Percentiles rank a stretch among this genome's conserved stretches.
Conservation (phyloP, 371 early-diverging fungal genomes). For the Astathelohania contejeani region DNA sequence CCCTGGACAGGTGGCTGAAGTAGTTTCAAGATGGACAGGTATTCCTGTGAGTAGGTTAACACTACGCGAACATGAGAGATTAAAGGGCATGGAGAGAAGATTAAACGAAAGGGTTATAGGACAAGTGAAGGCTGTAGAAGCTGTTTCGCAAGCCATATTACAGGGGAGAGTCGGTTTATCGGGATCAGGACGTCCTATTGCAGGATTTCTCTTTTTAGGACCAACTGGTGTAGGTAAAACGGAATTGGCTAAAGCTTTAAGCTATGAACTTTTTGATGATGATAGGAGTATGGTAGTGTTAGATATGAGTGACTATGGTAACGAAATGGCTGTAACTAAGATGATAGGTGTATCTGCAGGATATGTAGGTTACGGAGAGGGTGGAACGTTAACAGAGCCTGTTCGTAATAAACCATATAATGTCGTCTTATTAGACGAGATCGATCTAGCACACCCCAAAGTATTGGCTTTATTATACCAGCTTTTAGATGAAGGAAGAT, state of each 20-base stretch:
- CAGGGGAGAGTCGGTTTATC: constrained; percentile 65
- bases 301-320: constrained; percentile 80
- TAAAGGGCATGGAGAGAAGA: constrained; percentile 62
- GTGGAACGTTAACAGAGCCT: constrained; percentile 71
- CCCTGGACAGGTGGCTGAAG: constrained; percentile 64
- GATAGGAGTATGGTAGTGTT: constrained; percentile 65
- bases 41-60: constrained; percentile 65
- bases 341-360: constrained; percentile 76
- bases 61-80: constrained; percentile 63
- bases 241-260: constrained; percentile 70
- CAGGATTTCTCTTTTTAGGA: constrained; percentile 73
- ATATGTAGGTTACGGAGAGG: constrained; percentile 64
- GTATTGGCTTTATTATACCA: constrained; percentile 64
- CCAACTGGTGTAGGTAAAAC: constrained; percentile 78
- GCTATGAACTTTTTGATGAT: constrained; percentile 66
- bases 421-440: constrained; percentile 70
- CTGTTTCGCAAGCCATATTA: constrained; percentile 63
- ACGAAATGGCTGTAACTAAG: constrained; percentile 63
- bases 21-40: constrained; percentile 66
- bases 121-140: constrained; percentile 62
- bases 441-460: constrained; percentile 71
- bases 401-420: constrained; percentile 69
- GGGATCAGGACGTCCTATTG: constrained; percentile 62
- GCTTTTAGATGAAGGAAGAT: constrained; percentile 68
- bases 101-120: constrained; percentile 62